Evolutionary conservation across 305 asterid genomes (phyloP), one percentile per base, ranked within the genome.

Genomic region (Plantago lanceolata): DNA sequence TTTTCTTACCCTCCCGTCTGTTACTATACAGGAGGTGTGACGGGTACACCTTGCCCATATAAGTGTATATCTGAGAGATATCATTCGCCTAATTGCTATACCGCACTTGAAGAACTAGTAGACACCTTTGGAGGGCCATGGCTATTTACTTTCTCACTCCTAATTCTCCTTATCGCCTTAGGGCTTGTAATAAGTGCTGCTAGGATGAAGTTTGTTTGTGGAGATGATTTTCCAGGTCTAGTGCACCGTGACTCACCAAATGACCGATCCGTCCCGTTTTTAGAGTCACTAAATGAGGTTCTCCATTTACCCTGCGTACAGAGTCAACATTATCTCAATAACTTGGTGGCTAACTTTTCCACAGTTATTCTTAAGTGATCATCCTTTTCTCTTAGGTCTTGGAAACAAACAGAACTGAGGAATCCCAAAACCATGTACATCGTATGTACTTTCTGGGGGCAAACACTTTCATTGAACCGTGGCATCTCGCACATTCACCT

Each of bases 231-330:
- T 65, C 87, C 94, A 64, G 87, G 88, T 65, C 77, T 78, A 63
- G 81, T 81, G 66, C 80, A 84, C 44, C 90, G 90, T 68, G 75
- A 84, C 71, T 84, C 94, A 75, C 80, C 88, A 63, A 85, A 77
- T 60, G 97, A 90, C 76, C 96, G 87, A 57, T 87, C 97, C 33
- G 82, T 90, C 64, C 96, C 97, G 8, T 90, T 90, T 74, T 54
- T 90, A 71, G 97, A 90, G 78, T 87, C 97, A 58, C 71, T 90
- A 61, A 90, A 90, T 73, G 97, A 90, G 97, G 97, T 90, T 61
- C 29, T 60, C 56, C 52, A 53, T 68, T 63, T 59, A 49, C 65
- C 31, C 57, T 65, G 54, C 64, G 59, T 57, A 61, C 68, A 63
- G 20, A 29, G 49, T 59, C 60, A 66, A 19, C 57, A 61, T 68